A percentile compares a stretch with the other conserved stretches of the same genome.
These are phyloP conservation scores for Colletotrichum gigasporum DNA, from an alignment of 2,329 filamentous ascomycete species.

Conservation along the genomic window DNA sequence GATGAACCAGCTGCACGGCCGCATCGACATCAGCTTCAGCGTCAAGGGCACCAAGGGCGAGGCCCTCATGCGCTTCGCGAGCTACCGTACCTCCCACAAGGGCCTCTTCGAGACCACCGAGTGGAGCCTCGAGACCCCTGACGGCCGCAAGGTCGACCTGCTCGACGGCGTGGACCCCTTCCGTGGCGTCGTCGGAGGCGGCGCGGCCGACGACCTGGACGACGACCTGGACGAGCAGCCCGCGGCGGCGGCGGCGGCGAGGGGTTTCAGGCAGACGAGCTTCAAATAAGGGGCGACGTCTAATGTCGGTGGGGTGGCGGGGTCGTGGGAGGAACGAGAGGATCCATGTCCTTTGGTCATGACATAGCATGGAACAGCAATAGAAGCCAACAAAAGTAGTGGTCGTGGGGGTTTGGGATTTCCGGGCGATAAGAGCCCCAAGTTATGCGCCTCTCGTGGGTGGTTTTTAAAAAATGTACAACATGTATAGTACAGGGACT, in stretches of 20 bases:
- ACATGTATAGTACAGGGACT: conserved; percentile 48
- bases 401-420: conserved; percentile 18
- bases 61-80: conserved; percentile 84
- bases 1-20: conserved; percentile 93
- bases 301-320: too few species aligned
- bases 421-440: conserved; percentile 17
- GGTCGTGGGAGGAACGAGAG: too few species aligned
- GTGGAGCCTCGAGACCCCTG: conserved; percentile 82
- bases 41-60: conserved; percentile 80
- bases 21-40: conserved; percentile 86
- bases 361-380: too few species aligned
- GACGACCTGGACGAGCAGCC: conserved; percentile 44
- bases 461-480: conserved; percentile 36
- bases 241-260: conserved; percentile 43
- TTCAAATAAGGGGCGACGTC: conserved; percentile 36
- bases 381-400: not conserved
- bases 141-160: conserved; percentile 73
- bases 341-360: too few species aligned
- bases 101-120: conserved; percentile 84
- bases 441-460: conserved; percentile 20
- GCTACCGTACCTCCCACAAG: conserved; percentile 70
- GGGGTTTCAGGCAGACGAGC: conserved; percentile 62
- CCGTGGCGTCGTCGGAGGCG: conserved; percentile 55
- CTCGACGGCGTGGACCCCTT: conserved; percentile 80
- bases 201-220: conserved; percentile 43